Evolutionary conservation across 345 rosid species (phyloP).

Genomic region (Euphorbia tirucalli): DNA sequence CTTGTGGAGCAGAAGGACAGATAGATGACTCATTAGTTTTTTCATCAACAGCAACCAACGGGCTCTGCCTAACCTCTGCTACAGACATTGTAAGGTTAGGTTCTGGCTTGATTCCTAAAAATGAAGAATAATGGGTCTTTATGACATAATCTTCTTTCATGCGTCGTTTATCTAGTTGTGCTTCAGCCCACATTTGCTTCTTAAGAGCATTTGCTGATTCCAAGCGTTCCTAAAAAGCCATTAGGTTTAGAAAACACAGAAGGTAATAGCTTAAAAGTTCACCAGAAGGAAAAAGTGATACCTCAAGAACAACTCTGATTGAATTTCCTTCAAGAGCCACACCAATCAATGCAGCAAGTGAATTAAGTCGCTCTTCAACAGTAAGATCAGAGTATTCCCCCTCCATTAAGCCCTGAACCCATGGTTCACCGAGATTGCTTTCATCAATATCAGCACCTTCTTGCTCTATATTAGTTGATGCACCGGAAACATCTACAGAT

Average conservation of each 20-base stretch:
- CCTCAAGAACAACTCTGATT: slow-evolving; percentile 67
- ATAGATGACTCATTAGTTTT: slow-evolving; percentile 26
- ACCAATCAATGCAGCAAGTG: slow-evolving; percentile 68
- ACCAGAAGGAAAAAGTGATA: slow-evolving; percentile 15
- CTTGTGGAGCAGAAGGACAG: slow-evolving; percentile 41
- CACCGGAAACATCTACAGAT: slow-evolving; percentile 25
- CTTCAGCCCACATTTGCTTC: slow-evolving; percentile 94
- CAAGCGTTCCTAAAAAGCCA: slow-evolving; percentile 69
- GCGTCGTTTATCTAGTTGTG: slow-evolving; percentile 84
- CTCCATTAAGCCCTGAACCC: slow-evolving; percentile 87
- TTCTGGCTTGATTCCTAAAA: slow-evolving; percentile 45
- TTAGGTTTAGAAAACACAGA: slow-evolving; percentile 25
- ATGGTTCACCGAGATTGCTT: slow-evolving; percentile 63
- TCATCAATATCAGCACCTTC: slow-evolving; percentile 57
- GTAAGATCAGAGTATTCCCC: slow-evolving; percentile 73
- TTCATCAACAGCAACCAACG: slow-evolving; percentile 33
- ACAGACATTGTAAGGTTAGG: slow-evolving; percentile 31
- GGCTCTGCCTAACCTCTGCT: slow-evolving; percentile 48
- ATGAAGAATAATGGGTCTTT: slow-evolving; percentile 45
- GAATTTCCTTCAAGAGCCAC: slow-evolving; percentile 79
- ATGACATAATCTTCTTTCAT: slow-evolving; percentile 61
- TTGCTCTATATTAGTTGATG: slow-evolving; percentile 26
- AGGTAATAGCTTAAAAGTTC: slow-evolving; percentile 4
- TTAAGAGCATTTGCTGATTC: slow-evolving; percentile 85
- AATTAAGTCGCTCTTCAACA: slow-evolving; percentile 78